These are phyloP conservation scores for Globisporangium ultimum DNA, from an alignment of 352 stramenopile species.

Conservation along the genomic window DNA sequence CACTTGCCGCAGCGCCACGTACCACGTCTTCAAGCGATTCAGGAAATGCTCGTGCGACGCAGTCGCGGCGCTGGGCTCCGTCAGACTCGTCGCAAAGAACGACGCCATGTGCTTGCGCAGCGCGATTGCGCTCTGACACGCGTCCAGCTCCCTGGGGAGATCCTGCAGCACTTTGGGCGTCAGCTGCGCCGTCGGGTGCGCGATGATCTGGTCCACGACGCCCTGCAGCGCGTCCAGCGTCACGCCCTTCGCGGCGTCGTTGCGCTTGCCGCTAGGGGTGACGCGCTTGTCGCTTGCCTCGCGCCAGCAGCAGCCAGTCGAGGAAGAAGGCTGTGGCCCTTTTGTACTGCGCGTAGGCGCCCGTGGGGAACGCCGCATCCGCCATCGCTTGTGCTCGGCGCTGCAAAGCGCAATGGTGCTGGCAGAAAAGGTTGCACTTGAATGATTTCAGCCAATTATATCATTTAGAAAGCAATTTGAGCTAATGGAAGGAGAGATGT, in stretches of 20 bases:
- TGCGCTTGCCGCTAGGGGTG: not conserved
- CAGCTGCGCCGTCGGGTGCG: constrained; percentile 6
- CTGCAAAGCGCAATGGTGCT: no score
- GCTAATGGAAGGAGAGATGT: no score
- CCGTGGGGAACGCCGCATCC: not conserved
- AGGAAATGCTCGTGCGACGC: constrained; percentile 2
- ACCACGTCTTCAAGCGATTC: not conserved
- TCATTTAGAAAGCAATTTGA: no score
- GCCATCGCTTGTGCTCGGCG: no score
- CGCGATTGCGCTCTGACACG: constrained; percentile 19
- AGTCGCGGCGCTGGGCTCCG: not conserved
- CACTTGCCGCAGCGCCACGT: not conserved
- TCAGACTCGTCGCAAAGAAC: constrained; percentile 12
- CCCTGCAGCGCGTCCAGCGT: not conserved
- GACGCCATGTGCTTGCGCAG: constrained; percentile 15
- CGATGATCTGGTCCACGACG: constrained; percentile 14
- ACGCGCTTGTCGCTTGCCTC: not conserved
- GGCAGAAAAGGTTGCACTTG: no score
- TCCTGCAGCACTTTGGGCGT: constrained; percentile 17
- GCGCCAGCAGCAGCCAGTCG: constrained; percentile 18
- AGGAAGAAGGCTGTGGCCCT: constrained; percentile 18
- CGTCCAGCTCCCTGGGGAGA: constrained; percentile 13
- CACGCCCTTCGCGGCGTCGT: no score
- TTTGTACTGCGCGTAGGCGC: constrained; percentile 17
- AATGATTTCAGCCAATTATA: no score